Evolutionary conservation across 2,329 filamentous ascomycete genomes (phyloP), one percentile per base, ranked within the genome.

Genomic region (Talaromyces pinophilus): DNA sequence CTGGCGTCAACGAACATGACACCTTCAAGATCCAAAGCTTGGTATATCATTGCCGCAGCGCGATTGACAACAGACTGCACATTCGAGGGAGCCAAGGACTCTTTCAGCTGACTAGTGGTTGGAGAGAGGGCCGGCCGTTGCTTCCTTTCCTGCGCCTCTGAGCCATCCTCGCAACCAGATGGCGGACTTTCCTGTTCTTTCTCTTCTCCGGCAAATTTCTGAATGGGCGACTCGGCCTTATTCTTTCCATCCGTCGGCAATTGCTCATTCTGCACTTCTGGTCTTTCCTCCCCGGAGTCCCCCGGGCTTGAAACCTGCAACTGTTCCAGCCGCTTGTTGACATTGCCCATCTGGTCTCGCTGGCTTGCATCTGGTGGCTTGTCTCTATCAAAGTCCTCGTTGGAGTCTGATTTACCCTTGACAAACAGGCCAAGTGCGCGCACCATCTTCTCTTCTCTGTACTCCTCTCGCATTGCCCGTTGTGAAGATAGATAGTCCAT

Each of bases 401-500:
- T 71, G 19, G 74, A 69, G 4, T 67, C 76, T 3, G 77, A 73
- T 35, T 76, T 80, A 1, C 81, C 82, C 69, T 84, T 83, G 15
- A 84, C 80, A 65, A 85, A 86, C 13, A 80, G 76, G 0, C 82
- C 83, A 7, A 87, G 75, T 0, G 84, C 85, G 17, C 83, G 81
- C 1, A 88, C 83, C 77, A 88, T 87, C 22, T 83, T 80, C 65
- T 86, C 84, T 0, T 84, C 83, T 63, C 84, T 81, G 59, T 81
- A 80, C 59, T 84, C 83, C 64, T 86, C 82, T 10, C 82, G 80
- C 4, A 82, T 81, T 8, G 82, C 79, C 30, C 83, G 77, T 2
- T 82, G 82, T 77, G 81, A 83, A 69, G 86, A 84, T 8, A 90
- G 72, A 64, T 90, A 85, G 15, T 85, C 81, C 78, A 87, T 86